phyloP scores from a whole-genome alignment of 305 asterid genomes.

The Fraxinus floribunda region DNA sequence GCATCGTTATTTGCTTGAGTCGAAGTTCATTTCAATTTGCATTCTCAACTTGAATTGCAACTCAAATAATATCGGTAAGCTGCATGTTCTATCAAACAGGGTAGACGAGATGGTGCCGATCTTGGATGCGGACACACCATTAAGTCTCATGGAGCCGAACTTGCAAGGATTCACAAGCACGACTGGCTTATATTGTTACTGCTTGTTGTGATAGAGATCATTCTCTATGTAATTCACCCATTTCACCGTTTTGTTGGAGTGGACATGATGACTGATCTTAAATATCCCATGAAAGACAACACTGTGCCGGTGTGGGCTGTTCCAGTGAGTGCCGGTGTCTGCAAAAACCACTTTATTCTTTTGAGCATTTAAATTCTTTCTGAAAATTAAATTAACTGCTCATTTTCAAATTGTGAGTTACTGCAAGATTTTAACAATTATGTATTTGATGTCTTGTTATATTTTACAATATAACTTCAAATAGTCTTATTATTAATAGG shows the following conservation, averaged over 20 bases:
- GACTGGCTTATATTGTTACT: constrained; percentile 74
- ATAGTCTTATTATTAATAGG: too few relatives aligned
- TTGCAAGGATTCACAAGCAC: constrained; percentile 58
- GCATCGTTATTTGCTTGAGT: neutral
- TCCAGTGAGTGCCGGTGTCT: constrained; percentile 59
- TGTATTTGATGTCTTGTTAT: neutral
- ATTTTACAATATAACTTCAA: neutral
- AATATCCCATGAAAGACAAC: constrained; percentile 71
- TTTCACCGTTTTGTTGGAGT: constrained; percentile 68
- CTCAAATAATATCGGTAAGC: neutral
- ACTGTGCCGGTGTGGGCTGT: constrained; percentile 80
- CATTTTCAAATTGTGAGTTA: too few relatives aligned
- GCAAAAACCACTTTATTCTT: neutral
- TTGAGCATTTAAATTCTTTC: too few relatives aligned
- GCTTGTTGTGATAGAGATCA: constrained; percentile 44
- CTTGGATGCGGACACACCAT: constrained; percentile 53
- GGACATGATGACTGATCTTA: constrained; percentile 76
- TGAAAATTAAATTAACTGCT: too few relatives aligned
- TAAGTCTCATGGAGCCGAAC: constrained; percentile 64
- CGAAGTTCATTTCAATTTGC: neutral
- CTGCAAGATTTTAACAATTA: neutral
- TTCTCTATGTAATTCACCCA: constrained; percentile 49
- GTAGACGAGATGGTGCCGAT: constrained; percentile 31
- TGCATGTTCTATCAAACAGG: constrained; percentile 35
- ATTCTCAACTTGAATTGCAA: neutral